Base-by-base conservation (phyloP, 78 protist genomes). In the Protostelium mycophagum region DNA sequence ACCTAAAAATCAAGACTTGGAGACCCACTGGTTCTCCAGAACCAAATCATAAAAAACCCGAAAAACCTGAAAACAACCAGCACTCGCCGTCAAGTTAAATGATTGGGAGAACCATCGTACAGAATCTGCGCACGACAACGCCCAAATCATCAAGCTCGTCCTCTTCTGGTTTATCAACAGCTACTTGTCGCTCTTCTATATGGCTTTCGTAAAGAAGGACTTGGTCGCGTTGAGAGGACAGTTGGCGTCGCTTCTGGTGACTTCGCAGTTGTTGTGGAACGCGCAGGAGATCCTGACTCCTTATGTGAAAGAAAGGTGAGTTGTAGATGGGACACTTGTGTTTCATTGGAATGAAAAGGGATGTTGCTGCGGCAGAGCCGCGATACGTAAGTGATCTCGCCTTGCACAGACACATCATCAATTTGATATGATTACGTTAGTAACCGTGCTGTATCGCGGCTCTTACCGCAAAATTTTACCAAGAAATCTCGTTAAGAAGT, bases 121-220 rank as follows among this genome's bases (percentile, higher is more conserved):
- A 0, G 83, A 88, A 1, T 88, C 89, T 1, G 88, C 85, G 39
- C 84, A 86, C 92, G 87, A 88, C 35, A 63, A 89, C 86, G 35
- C 39, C 28, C 92, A 85, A 38, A 85, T 92, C 36, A 0, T 39
- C 37, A 92, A 92, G 89, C 38, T 51, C 16, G 35, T 89, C 36
- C 1, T 92, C 39, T 92, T 92, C 87, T 85, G 86, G 86, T 88
- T 88, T 73, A 29, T 88, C 83, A 92, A 92, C 90, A 37, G 36
- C 25, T 92, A 84, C 63, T 10, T 39, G 36, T 85, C 92, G 16
- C 85, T 85, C 83, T 92, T 92, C 38, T 92, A 87, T 89, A 85
- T 92, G 39, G 73, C 73, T 5, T 51, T 51, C 73, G 73, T 51
- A 5, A 5, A 16, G 31, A 16, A 5, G 5, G 73, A 51, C 89